Evolutionary conservation across 2,329 filamentous ascomycete species (phyloP).

Genomic region (Penicillium sp.): DNA sequence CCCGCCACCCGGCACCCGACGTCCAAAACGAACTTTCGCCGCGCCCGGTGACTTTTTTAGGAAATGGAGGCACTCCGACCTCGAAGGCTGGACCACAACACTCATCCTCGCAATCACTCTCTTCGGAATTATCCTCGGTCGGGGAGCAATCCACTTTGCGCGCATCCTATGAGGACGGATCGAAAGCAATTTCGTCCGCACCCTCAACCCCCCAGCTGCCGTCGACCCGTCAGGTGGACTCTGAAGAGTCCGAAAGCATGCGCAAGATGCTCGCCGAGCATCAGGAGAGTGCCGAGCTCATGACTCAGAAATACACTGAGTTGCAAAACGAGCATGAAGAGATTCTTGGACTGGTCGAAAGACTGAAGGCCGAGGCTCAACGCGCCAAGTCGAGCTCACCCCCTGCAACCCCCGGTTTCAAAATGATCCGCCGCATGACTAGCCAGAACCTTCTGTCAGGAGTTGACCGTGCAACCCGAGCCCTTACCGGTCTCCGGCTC

Average conservation of each 20-base stretch:
- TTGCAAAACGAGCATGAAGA: conserved; percentile 80
- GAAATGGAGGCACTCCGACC: conserved; percentile 69
- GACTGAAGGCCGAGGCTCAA: conserved; percentile 81
- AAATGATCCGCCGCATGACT: conserved; percentile 84
- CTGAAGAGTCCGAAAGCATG: conserved; percentile 69
- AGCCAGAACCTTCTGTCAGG: conserved; percentile 78
- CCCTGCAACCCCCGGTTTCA: conserved; percentile 44
- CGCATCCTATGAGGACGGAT: conserved; percentile 52
- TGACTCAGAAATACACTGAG: conserved; percentile 77
- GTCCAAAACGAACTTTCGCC: conserved; percentile 43
- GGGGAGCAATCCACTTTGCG: conserved; percentile 70
- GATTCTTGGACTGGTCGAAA: conserved; percentile 81
- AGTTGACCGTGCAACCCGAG: conserved; percentile 87
- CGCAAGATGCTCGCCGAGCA: conserved; percentile 72
- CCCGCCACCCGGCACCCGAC: conserved; percentile 57
- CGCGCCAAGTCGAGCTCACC: conserved; percentile 67
- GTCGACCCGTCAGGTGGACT: conserved; percentile 46
- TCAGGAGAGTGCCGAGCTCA: conserved; percentile 69
- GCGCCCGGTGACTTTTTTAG: conserved; percentile 81
- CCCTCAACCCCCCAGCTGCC: conserved; percentile 23
- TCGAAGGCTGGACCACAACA: conserved; percentile 66
- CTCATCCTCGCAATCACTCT: conserved; percentile 86
- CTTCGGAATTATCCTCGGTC: conserved; percentile 87
- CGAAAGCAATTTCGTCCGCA: conserved; percentile 46
- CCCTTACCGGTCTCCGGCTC: conserved; percentile 83